These are phyloP conservation scores for Cyamopsis tetragonoloba DNA, from an alignment of 306 rosid species.

Conservation along the genomic window DNA sequence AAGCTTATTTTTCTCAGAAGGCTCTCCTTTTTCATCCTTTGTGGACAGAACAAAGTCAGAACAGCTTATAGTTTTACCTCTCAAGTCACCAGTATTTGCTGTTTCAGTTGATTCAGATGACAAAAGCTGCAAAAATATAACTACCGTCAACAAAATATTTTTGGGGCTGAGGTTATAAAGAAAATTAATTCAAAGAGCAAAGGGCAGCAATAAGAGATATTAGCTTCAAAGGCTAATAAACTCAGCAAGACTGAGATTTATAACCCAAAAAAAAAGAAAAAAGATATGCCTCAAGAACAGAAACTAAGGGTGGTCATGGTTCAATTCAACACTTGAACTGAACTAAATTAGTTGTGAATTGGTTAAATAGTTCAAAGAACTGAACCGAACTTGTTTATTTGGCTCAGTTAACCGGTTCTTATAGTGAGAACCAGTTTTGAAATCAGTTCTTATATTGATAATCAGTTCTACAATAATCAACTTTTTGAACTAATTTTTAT, in stretches of 20 bases:
- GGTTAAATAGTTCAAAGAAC: too few species aligned
- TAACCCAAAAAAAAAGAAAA: too few species aligned
- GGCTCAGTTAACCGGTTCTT: too few species aligned
- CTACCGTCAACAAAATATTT: background rate
- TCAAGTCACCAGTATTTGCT: background rate
- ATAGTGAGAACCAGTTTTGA: too few species aligned
- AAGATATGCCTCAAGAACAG: too few species aligned
- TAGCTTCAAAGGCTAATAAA: background rate
- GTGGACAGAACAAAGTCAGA: slow-evolving; percentile 9
- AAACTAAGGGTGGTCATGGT: too few species aligned
- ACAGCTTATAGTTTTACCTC: slow-evolving; percentile 15
- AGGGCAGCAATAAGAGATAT: background rate
- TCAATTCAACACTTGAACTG: background rate
- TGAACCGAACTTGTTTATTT: too few species aligned
- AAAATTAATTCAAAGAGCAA: too few species aligned
- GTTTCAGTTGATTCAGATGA: slow-evolving; percentile 23
- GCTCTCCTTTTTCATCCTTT: slow-evolving; percentile 21
- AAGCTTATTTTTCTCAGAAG: slow-evolving; percentile 23
- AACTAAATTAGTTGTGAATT: too few species aligned
- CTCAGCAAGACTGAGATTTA: background rate
- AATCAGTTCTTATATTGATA: too few species aligned
- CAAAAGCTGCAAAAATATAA: slow-evolving; percentile 28
- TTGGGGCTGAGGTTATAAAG: background rate
- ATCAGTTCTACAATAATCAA: too few species aligned
- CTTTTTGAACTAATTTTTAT: too few species aligned